Evolutionary conservation across 108 stramenopile genomes (phyloP), one percentile per base, ranked within the genome.

Genomic region (Skeletonema potamos): DNA sequence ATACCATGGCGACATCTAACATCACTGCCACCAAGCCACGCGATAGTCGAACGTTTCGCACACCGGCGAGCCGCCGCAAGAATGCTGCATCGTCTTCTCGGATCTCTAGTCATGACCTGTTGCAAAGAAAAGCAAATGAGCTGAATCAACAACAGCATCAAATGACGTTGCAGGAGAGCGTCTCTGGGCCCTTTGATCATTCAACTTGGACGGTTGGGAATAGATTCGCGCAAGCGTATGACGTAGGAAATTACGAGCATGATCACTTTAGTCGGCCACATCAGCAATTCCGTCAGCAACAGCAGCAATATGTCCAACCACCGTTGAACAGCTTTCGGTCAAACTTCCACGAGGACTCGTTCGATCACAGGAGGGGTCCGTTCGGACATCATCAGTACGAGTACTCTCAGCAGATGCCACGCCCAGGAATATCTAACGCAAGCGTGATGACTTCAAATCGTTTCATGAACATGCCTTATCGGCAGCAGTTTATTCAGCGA

Each of bases 101-200:
- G n/a, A 74, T 81, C 51, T 81, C 79, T 24, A 66, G 58, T 56
- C 62, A 24, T 22, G 63, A 64, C 28, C 20, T 82, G 29, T 72
- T 82, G 4, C 43, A 59, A 20, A 60, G 78, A 55, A 78, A 82
- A 61, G 77, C 81, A 6, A 37, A 46, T 26, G 81, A 82, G 51
- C 59, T 78, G 41, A 72, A 82, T 18, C 65, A 74, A 43, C 62
- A 67, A 28, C 62, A 71, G 44, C 28, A 62, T 13, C 72, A 69
- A n/a, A 20, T 27, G 54, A 17, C 56, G 59, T 43, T 28, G 32
- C 61, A 32, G 51, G 26, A 9, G 30, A 4, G 46, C 26, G 10
- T 11, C n/a, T 2, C 39, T 13, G 39, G 11, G 2, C 39, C 39
- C 39, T 41, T 13, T 10, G 9, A 41, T 41, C 39, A 41, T 10